phyloP scores from a whole-genome alignment of 768 basidiomycete species.

The Suillus variegatus region DNA sequence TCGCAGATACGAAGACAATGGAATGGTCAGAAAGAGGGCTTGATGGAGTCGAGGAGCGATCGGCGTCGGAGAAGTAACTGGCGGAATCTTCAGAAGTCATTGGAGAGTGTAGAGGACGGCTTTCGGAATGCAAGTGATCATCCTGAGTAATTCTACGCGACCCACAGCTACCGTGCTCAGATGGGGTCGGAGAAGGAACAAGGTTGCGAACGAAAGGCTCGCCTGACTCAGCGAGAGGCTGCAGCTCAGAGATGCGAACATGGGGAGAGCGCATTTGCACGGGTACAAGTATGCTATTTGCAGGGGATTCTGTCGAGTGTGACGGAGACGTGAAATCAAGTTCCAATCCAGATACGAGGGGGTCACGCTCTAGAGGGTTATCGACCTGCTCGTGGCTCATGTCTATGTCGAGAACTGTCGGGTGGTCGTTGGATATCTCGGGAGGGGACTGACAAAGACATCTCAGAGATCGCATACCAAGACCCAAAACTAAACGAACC shows the following conservation, averaged over 20 bases:
- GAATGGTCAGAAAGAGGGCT: constrained; percentile 22
- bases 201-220: background rate
- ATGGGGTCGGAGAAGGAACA: constrained; percentile 26
- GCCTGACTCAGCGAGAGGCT: background rate
- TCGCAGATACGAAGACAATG: constrained; percentile 31
- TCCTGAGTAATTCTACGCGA: background rate
- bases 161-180: constrained; percentile 26
- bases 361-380: background rate
- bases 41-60: constrained; percentile 1
- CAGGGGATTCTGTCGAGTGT: constrained; percentile 1
- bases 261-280: background rate
- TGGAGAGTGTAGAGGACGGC: background rate
- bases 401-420: background rate
- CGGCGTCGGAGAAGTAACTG: background rate
- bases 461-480: background rate
- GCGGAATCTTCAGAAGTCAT: background rate
- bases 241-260: background rate
- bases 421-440: background rate
- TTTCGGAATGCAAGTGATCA: background rate
- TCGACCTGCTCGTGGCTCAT: background rate
- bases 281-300: background rate
- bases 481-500: background rate
- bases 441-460: background rate
- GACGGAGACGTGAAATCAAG: background rate
- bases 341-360: background rate